Base-by-base conservation (phyloP, 257 asterid genomes). In the Solanum rostratum region DNA sequence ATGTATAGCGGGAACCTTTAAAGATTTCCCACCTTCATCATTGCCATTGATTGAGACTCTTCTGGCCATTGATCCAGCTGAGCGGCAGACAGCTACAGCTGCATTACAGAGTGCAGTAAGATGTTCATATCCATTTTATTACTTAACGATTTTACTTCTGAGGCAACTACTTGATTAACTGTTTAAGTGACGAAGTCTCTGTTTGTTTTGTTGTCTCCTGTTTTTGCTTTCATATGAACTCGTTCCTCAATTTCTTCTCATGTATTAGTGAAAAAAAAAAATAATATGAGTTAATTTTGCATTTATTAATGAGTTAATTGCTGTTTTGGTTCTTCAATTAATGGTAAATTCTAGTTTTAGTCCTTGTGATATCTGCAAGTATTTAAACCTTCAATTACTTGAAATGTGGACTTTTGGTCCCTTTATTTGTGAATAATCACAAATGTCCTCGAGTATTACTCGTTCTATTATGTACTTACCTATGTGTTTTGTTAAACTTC, bases 11-110 rank as follows among this genome's bases (percentile, higher is more conserved):
- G 97, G 93, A 84, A 91, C 93, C 10, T 95, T 91, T 85, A 92
- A 88, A 84, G 96, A 92, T 79, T 95, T 95, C 88, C 97, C 98
- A 0, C 97, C 90, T 39, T 93, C 97, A 6, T 92, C 98, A 3
- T 80, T 95, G 84, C 91, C 98, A 59, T 88, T 92, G 88, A 92
- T 95, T 52, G 97, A 93, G 74, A 92, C 96, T 53, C 92, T 95
- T 65, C 97, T 95, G 63, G 86, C 97, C 71, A 92, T 95, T 80
- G 97, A 95, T 88, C 97, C 98, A 9, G 91, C 90, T 62, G 96
- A 92, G 78, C 97, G 98, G 30, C 94, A 85, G 86, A 93, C 95
- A 70, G 97, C 97, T 5, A 92, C 97, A 43, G 90, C 89, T 85
- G 96, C 97, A 81, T 88, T 95, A 24, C 82, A 83, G 54, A 92